A percentile compares a stretch with the other conserved stretches of the same genome.
Conservation (phyloP, 164 flowering plant species). For the Litsea cubeba region DNA sequence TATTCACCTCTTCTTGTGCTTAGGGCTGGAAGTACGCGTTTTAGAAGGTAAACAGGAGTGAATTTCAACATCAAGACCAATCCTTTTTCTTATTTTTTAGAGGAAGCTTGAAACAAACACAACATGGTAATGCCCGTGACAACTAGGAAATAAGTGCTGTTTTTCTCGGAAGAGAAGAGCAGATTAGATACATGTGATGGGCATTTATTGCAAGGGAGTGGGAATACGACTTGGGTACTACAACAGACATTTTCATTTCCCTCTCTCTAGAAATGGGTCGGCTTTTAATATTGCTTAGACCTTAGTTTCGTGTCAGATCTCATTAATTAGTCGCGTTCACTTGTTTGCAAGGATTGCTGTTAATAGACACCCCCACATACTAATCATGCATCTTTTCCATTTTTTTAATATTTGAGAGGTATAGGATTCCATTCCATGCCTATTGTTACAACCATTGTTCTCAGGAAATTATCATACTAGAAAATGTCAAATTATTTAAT, state of each 20-base stretch:
- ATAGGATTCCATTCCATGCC: too few relatives aligned
- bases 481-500: too few relatives aligned
- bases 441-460: too few relatives aligned
- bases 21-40: conserved; percentile 7
- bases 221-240: conserved; percentile 4
- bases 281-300: conserved; percentile 7
- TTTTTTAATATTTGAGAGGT: neutral
- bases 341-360: neutral
- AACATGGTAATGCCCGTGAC: neutral
- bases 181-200: conserved; percentile 10
- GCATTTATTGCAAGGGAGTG: conserved; percentile 11
- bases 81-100: neutral
- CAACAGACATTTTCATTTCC: conserved; percentile 8
- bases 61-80: neutral
- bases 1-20: conserved; percentile 3
- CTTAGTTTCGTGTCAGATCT: conserved; percentile 10
- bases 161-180: conserved; percentile 10
- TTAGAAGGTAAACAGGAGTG: neutral
- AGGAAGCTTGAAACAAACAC: neutral
- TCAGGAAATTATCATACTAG: too few relatives aligned
- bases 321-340: conserved; percentile 1
- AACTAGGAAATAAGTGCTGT: conserved; percentile 12
- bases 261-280: conserved; percentile 2
- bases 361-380: neutral
- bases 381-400: neutral